Evolutionary conservation across 805 yeast species (phyloP).

Genomic region (Tanozyma kutaoensis): DNA sequence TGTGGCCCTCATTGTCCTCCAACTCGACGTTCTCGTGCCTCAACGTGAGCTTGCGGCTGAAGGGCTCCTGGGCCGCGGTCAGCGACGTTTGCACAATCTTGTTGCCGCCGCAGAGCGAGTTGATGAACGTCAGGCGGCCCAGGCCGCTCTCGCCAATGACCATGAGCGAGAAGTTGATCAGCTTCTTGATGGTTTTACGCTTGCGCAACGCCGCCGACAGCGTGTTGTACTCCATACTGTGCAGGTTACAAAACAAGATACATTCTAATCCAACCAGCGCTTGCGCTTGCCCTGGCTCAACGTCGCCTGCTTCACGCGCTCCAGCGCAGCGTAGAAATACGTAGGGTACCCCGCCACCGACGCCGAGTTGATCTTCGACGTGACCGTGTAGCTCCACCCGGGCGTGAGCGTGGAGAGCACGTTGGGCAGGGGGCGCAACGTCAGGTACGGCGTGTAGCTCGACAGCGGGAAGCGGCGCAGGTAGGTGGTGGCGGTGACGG

Average conservation of each 20-base stretch:
- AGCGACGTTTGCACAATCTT: constrained; percentile 59
- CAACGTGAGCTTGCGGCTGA: constrained; percentile 35
- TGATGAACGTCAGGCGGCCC: constrained; percentile 87
- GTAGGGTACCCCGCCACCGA: constrained; percentile 31
- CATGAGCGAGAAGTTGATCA: constrained; percentile 77
- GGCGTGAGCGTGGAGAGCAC: constrained; percentile 63
- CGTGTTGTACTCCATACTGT: constrained; percentile 6
- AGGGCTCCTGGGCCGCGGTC: constrained; percentile 46
- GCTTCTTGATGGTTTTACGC: constrained; percentile 70
- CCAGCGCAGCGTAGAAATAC: constrained; percentile 48
- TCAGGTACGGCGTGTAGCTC: constrained; percentile 40
- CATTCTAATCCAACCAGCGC: constrained; percentile 28
- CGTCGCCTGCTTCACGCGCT: constrained; percentile 28
- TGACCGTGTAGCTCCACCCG: constrained; percentile 65
- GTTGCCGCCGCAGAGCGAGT: constrained; percentile 80
- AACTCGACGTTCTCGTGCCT: constrained; percentile 75
- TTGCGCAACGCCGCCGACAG: constrained; percentile 36
- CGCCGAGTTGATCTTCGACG: constrained; percentile 57
- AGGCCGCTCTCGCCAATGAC: constrained; percentile 78
- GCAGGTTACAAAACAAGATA: too few species aligned
- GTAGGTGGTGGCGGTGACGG: constrained; percentile 56
- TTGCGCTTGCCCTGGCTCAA: constrained; percentile 19
- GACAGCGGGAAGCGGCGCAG: constrained; percentile 55
- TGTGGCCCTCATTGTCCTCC: constrained; percentile 78
- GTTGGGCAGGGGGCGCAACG: constrained; percentile 30